Evolutionary conservation across 768 basidiomycete genomes (phyloP).

Genomic region (Aureoboletus auriporus): DNA sequence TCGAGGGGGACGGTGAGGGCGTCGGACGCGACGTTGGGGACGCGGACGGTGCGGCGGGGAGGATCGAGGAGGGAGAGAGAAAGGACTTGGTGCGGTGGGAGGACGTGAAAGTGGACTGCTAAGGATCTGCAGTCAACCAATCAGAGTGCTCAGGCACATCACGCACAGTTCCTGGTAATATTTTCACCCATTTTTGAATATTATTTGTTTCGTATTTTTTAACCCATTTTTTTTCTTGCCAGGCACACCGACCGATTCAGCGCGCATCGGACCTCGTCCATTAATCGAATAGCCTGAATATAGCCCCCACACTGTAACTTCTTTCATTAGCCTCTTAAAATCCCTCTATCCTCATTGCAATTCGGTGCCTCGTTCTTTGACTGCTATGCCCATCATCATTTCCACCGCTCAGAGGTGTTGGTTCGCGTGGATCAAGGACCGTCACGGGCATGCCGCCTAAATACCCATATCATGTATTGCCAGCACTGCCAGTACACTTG

Average conservation of each 20-base stretch:
- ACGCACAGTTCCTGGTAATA: conserved; percentile 26
- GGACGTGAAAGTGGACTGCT: conserved; percentile 24
- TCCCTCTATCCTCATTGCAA: conserved; percentile 1
- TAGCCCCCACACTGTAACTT: background rate
- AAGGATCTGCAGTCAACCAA: conserved; percentile 33
- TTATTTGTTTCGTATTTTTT: conserved; percentile 1
- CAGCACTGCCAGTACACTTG: conserved; percentile 7
- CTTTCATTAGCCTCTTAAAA: background rate
- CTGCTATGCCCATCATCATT: too few relatives aligned
- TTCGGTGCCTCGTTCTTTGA: conserved; percentile 3
- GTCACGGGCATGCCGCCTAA: background rate
- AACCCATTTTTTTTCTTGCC: background rate
- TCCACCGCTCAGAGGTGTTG: background rate
- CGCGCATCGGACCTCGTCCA: background rate
- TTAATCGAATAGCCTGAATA: background rate
- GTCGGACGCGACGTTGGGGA: conserved; percentile 9
- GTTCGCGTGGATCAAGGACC: conserved; percentile 15
- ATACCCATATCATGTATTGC: too few relatives aligned
- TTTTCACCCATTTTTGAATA: conserved; percentile 13
- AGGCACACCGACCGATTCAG: background rate
- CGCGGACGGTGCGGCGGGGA: conserved; percentile 3
- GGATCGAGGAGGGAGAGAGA: conserved; percentile 23
- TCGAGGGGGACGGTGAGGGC: background rate
- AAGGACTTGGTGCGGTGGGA: conserved; percentile 28
- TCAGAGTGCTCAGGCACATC: conserved; percentile 35